Percentiles rank a stretch among this genome's conserved stretches.
Conservation (phyloP, 2,329 filamentous ascomycete species). For the Bipolaris bicolor region DNA sequence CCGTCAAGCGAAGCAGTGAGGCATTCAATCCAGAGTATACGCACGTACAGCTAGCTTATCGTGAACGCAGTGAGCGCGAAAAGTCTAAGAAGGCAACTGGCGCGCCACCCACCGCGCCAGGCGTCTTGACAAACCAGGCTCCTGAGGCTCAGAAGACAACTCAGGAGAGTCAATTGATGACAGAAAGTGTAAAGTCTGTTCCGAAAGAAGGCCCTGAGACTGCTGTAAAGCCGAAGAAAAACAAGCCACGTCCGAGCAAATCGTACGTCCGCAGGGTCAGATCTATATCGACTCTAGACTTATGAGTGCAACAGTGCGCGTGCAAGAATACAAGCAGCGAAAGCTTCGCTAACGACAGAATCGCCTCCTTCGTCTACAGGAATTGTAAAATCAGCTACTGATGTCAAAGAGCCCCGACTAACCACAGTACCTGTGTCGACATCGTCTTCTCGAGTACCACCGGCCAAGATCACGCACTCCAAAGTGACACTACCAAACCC, state of each 20-base stretch:
- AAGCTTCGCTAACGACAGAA: not conserved
- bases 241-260: not conserved
- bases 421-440: not conserved
- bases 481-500: not conserved
- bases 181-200: not conserved
- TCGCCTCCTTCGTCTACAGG: not conserved
- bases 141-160: not conserved
- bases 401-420: not conserved
- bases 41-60: not conserved
- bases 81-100: not conserved
- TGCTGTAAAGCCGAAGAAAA: not conserved
- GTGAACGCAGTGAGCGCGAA: not conserved
- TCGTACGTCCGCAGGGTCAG: not conserved
- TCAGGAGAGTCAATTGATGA: not conserved
- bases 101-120: not conserved
- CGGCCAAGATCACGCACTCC: not conserved
- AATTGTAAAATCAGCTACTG: not conserved
- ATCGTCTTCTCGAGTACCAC: not conserved
- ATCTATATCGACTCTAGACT: not conserved
- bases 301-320: not conserved
- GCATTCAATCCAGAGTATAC: not conserved
- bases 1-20: not conserved
- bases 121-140: not conserved
- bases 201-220: not conserved
- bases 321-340: conserved; percentile 1